These are phyloP conservation scores for Sphagnum contortum DNA, from an alignment of 225 moss, liverwort and hornwort genomes.

Conservation along the genomic window DNA sequence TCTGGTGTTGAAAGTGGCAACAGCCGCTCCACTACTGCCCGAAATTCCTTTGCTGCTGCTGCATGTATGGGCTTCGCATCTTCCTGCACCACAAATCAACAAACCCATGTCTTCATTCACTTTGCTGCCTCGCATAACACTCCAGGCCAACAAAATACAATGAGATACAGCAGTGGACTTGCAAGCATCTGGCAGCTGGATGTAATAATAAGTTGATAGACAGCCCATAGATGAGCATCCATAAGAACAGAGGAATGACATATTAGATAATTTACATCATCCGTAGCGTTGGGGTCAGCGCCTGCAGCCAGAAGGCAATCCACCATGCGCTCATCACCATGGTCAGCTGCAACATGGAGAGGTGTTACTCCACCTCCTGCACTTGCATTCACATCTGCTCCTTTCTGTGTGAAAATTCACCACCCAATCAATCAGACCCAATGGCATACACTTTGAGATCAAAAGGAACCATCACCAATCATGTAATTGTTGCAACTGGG, in stretches of 20 bases:
- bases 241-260: too few species aligned
- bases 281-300: conserved; percentile 61
- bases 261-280: conserved; percentile 41
- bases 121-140: too few species aligned
- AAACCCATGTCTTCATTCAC: neutral
- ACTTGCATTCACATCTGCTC: conserved; percentile 63
- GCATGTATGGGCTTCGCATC: conserved; percentile 60
- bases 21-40: conserved; percentile 57
- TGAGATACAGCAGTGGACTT: neutral
- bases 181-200: neutral
- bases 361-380: conserved; percentile 76
- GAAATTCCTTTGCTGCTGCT: conserved; percentile 53
- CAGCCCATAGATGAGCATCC: too few species aligned
- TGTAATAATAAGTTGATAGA: neutral
- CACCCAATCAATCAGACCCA: neutral
- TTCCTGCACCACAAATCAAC: conserved; percentile 24
- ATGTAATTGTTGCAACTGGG: too few species aligned
- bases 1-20: conserved; percentile 53
- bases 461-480: too few species aligned
- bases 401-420: conserved; percentile 31
- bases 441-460: neutral
- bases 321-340: conserved; percentile 75
- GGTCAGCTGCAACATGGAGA: conserved; percentile 93
- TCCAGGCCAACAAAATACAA: neutral
- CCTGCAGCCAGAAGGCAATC: conserved; percentile 63